Base-by-base conservation (phyloP, 225 moss, liverwort and hornwort genomes). In the Takakia lepidozioides region DNA sequence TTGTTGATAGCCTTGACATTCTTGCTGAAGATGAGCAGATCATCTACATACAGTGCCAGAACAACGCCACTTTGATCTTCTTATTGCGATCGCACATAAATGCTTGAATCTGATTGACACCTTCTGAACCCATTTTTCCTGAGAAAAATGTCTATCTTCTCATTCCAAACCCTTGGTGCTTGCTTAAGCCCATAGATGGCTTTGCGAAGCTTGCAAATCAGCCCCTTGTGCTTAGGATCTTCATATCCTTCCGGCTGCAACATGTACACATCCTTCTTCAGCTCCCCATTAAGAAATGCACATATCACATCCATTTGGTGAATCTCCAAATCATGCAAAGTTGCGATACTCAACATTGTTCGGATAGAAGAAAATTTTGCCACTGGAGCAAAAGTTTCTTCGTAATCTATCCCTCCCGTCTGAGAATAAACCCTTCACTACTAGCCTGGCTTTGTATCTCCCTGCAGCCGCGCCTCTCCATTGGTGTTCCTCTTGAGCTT, bases 191-290 rank as follows among this genome's bases (percentile, higher is more conserved):
- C 38, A 38, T 40, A 59, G 3, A 59, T 8, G 7, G 38, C 16
- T 36, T 59, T 51, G 6, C 14, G 27, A 5, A 59, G 38, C 15
- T 34, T 0, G 27, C 50, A 59, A 3, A 59, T 24, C 0, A 27
- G 9, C 14, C 25, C 16, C 22, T 38, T 37, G 10, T 38, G 10
- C 0, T 38, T 4, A 21, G 1, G 10, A 14, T 4, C 11, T 5
- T 21, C 25, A 38, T n/a, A 57, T 13, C 56, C 26, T 27, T 46
- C 39, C 19, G 43, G 56, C 19, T 57, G 56, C 11, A 3, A 1
- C 56, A 57, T 57, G 45, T 29, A 46, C 19, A 57, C 29, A 25
- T 46, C 52, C 21, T 53, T 32, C 6, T 34, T 24, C 1, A 53
- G 36, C 16, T 28, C 34, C n/a, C 52, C 52, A 53, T 53, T 32